Percentiles rank a stretch among this genome's conserved stretches.
phyloP scores from a whole-genome alignment of 2,329 filamentous ascomycete genomes.

The Aspergillus sp. region DNA sequence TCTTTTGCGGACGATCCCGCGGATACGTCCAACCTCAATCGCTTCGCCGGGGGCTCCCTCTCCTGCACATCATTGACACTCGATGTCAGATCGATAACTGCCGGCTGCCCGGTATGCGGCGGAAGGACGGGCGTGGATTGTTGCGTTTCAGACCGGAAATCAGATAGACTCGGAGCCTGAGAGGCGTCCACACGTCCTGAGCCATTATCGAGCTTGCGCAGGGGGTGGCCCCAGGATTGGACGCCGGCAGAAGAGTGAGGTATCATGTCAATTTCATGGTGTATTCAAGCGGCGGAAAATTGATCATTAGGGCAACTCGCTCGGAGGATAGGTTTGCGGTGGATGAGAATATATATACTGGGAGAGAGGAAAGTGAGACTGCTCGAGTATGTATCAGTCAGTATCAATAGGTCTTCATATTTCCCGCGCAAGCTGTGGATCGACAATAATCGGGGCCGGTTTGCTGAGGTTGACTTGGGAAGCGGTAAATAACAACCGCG shows the following conservation, averaged over 20 bases:
- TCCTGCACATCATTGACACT: slow-evolving; percentile 32
- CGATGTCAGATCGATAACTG: slow-evolving; percentile 39
- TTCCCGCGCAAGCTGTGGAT: background rate
- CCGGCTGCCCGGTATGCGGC: slow-evolving; percentile 27
- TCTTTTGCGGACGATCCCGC: slow-evolving; percentile 21
- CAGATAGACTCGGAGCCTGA: slow-evolving; percentile 23
- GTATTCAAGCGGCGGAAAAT: slow-evolving; percentile 25
- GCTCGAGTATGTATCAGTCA: background rate
- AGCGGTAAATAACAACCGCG: slow-evolving; percentile 12
- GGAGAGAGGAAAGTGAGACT: background rate
- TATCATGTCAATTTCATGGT: slow-evolving; percentile 44
- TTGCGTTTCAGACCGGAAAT: slow-evolving; percentile 26
- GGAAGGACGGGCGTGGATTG: slow-evolving; percentile 24
- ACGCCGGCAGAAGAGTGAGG: slow-evolving; percentile 41
- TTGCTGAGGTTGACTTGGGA: background rate
- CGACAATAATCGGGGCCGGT: background rate
- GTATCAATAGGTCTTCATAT: slow-evolving; percentile 2
- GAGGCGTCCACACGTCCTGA: slow-evolving; percentile 27
- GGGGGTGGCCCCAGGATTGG: slow-evolving; percentile 39
- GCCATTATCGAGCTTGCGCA: slow-evolving; percentile 32
- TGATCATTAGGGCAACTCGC: slow-evolving; percentile 21
- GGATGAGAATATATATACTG: background rate
- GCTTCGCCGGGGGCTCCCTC: slow-evolving; percentile 37
- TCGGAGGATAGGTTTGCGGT: background rate
- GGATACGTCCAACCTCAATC: slow-evolving; percentile 36